These are phyloP conservation scores for Closterium sp. DNA, from an alignment of 139 green algal genomes.

Conservation along the genomic window DNA sequence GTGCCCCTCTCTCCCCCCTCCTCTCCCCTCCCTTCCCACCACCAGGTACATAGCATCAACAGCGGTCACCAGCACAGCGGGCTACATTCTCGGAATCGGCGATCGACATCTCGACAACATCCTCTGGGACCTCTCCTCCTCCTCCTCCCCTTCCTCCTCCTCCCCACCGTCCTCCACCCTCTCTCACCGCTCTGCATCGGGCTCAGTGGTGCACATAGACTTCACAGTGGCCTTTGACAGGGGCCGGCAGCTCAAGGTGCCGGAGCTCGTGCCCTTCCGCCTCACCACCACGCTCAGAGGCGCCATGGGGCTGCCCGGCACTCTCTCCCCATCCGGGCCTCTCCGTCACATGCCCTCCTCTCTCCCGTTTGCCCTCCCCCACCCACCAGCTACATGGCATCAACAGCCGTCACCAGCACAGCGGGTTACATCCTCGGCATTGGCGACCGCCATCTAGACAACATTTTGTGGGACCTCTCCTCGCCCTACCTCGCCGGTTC, in stretches of 20 bases:
- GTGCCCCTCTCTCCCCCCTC: background rate
- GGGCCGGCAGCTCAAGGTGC: constrained; percentile 65
- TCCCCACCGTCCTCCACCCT: too few species aligned
- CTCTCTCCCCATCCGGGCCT: background rate
- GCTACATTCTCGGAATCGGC: constrained; percentile 83
- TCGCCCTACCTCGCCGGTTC: background rate
- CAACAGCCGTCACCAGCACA: constrained; percentile 69
- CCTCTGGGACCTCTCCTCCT: constrained; percentile 63
- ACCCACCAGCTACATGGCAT: constrained; percentile 54
- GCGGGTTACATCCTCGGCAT: constrained; percentile 82
- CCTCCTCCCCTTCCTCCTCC: background rate
- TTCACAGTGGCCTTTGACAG: constrained; percentile 73
- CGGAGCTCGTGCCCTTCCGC: constrained; percentile 90
- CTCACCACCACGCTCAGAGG: constrained; percentile 67
- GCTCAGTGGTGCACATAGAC: constrained; percentile 70
- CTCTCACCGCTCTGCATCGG: background rate
- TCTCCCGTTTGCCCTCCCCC: background rate
- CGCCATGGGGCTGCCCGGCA: constrained; percentile 57
- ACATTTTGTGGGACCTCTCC: constrained; percentile 75
- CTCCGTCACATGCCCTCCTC: background rate
- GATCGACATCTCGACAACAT: constrained; percentile 92
- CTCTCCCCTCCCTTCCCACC: background rate
- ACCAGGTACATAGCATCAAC: constrained; percentile 58
- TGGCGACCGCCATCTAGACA: constrained; percentile 87
- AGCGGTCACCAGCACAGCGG: constrained; percentile 73